Percentiles rank a stretch among this genome's conserved stretches.
Evolutionary conservation across 2,329 filamentous ascomycete genomes (phyloP).

Genomic region (Scorias spongiosa): DNA sequence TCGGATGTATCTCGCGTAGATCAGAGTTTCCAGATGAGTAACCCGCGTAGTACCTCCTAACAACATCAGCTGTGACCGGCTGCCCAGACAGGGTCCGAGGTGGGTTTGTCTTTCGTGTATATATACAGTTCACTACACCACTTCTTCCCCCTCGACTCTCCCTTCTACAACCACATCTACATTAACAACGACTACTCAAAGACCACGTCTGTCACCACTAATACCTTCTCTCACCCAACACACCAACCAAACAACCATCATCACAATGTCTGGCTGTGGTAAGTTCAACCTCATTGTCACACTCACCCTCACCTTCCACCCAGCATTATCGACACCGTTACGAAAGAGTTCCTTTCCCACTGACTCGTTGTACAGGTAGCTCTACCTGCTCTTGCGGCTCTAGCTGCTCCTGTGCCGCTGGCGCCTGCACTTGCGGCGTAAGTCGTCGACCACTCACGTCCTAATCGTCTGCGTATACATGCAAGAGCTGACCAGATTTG

Average conservation of each 20-base stretch:
- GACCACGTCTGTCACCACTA: slow-evolving; percentile 2
- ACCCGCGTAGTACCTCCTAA: too few species aligned
- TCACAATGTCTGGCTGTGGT: slow-evolving; percentile 20
- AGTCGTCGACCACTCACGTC: neutral
- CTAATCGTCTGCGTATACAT: too few species aligned
- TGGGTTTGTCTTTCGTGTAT: too few species aligned
- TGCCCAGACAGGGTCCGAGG: too few species aligned
- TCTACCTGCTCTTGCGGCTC: slow-evolving; percentile 18
- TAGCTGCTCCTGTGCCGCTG: slow-evolving; percentile 15
- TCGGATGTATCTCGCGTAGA: too few species aligned
- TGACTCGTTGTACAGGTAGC: neutral
- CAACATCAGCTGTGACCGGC: too few species aligned
- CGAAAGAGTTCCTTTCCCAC: too few species aligned
- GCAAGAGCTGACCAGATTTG: too few species aligned
- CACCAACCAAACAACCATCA: slow-evolving; percentile 2
- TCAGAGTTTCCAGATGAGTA: too few species aligned
- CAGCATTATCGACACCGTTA: neutral
- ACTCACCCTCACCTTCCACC: neutral
- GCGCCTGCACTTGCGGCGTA: slow-evolving; percentile 16
- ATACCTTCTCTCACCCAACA: neutral
- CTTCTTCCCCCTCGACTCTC: neutral
- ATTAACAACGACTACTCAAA: slow-evolving; percentile 1
- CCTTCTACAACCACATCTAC: neutral
- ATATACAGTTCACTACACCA: neutral
- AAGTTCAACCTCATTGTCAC: slow-evolving; percentile 8